phyloP scores from a whole-genome alignment of 305 asterid genomes.

The Ilex paraguariensis region DNA sequence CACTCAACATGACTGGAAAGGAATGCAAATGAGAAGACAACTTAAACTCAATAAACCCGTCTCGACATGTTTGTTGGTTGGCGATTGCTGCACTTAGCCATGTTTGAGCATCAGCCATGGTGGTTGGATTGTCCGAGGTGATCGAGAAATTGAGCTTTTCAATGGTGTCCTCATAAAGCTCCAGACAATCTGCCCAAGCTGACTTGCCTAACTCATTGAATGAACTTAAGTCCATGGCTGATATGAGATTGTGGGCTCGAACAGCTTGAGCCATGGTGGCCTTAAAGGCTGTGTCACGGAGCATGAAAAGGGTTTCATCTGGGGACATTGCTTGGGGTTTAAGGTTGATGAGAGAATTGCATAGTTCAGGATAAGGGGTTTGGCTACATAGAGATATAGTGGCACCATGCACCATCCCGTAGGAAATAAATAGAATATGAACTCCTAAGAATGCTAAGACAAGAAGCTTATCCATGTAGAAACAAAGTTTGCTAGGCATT shows the following conservation, averaged over 20 bases:
- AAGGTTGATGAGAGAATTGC: slow-evolving; percentile 30
- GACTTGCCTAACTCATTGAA: slow-evolving; percentile 26
- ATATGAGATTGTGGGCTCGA: slow-evolving; percentile 26
- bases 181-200: slow-evolving; percentile 48
- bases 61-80: slow-evolving; percentile 47
- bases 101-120: slow-evolving; percentile 39
- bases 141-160: slow-evolving; percentile 30
- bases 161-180: slow-evolving; percentile 46
- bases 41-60: slow-evolving; percentile 49
- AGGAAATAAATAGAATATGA: not conserved
- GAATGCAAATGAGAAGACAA: slow-evolving; percentile 23
- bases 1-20: slow-evolving; percentile 7
- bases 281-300: slow-evolving; percentile 27
- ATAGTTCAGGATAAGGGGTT: slow-evolving; percentile 49
- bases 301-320: slow-evolving; percentile 15
- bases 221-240: slow-evolving; percentile 25
- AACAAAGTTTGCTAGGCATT: too few species aligned
- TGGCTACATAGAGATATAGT: slow-evolving; percentile 29
- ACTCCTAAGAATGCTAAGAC: not conserved
- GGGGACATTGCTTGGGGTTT: slow-evolving; percentile 12
- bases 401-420: slow-evolving; percentile 13
- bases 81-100: slow-evolving; percentile 63
- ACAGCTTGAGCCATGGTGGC: slow-evolving; percentile 37
- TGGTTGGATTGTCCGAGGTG: not conserved
- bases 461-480: too few species aligned